A percentile compares a stretch with the other conserved stretches of the same genome.
phyloP scores from a whole-genome alignment of 768 basidiomycete genomes.

The Lanmaoa pseudosensibilis region DNA sequence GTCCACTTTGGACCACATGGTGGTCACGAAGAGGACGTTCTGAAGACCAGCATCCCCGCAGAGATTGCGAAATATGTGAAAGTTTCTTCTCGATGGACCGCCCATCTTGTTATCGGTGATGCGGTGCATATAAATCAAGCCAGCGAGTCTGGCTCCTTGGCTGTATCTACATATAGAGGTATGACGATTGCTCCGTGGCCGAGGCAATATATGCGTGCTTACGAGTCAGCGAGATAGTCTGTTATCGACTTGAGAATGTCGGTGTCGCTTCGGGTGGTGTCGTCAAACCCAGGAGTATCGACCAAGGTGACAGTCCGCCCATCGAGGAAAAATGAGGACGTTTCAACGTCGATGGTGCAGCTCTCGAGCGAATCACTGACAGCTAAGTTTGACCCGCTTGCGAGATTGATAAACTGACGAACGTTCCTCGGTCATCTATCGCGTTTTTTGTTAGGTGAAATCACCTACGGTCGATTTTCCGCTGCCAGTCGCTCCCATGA shows the following conservation, averaged over 20 bases:
- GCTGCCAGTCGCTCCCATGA: constrained; percentile 28
- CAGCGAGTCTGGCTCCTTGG: constrained; percentile 30
- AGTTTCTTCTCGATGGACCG: constrained; percentile 50
- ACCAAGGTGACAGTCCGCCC: constrained; percentile 46
- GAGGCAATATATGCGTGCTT: constrained; percentile 6
- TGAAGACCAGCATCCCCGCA: constrained; percentile 48
- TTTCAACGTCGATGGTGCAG: constrained; percentile 26
- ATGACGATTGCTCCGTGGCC: background rate
- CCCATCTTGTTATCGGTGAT: constrained; percentile 51
- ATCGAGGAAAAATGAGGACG: constrained; percentile 44
- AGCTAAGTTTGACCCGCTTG: constrained; percentile 17
- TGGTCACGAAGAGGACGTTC: constrained; percentile 53
- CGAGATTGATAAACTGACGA: constrained; percentile 21
- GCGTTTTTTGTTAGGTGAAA: background rate
- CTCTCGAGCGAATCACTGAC: constrained; percentile 29
- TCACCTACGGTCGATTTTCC: constrained; percentile 25
- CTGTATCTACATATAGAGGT: constrained; percentile 24
- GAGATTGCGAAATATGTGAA: constrained; percentile 49
- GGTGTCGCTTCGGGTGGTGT: constrained; percentile 46
- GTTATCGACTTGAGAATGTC: constrained; percentile 49
- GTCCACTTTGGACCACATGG: constrained; percentile 49
- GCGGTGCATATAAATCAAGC: constrained; percentile 54
- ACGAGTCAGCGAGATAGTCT: constrained; percentile 30
- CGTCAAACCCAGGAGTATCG: constrained; percentile 64
- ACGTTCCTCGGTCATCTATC: background rate